Base-by-base conservation (phyloP, 176 grass and related monocot genomes). In the Carex myosuroides region DNA sequence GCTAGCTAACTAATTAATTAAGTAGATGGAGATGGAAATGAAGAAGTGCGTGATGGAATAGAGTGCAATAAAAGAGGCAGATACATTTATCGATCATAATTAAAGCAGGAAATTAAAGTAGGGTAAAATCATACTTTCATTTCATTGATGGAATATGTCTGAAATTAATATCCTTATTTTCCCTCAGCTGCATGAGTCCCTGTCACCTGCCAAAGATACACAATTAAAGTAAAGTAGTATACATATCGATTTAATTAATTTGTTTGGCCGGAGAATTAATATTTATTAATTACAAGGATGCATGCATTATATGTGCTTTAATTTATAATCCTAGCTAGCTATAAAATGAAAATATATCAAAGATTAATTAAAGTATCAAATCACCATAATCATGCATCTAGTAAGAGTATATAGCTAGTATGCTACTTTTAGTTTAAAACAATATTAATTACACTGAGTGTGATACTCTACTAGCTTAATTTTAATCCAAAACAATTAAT, bases 51-150 rank as follows among this genome's bases (percentile, higher is more conserved):
- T 73, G 70, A 70, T 14, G 88, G 86, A 60, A 68, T 42, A 67
- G 68, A 85, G 81, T 71, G 80, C 80, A 82, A 52, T 64, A 65
- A 64, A 41, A 82, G 62, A 53, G 71, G 81, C 78, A 89, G 87
- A 85, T 91, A 84, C 84, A 91, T 87, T 64, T 11, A 86, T 65
- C n/a, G n/a, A n/a, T n/a, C 24, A 11, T 13, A 56, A 13, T n/a
- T n/a, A n/a, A n/a, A n/a, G n/a, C n/a, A 3, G 29, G 53, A 48
- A 58, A 24, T 0, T 24, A 24, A 67, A 32, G 29, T 29, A 29
- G 29, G 53, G 9, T 44, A 24, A 24, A 24, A 8, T 35, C 8
- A 29, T 29, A 29, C 24, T 16, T 52, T 68, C 64, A 60, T 16
- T 52, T 68, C 64, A 60, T 3, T 39, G 64, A 88, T 59, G 59